These are phyloP conservation scores for Diplodia seriata DNA, from an alignment of 2,329 filamentous ascomycete genomes.

Conservation along the genomic window DNA sequence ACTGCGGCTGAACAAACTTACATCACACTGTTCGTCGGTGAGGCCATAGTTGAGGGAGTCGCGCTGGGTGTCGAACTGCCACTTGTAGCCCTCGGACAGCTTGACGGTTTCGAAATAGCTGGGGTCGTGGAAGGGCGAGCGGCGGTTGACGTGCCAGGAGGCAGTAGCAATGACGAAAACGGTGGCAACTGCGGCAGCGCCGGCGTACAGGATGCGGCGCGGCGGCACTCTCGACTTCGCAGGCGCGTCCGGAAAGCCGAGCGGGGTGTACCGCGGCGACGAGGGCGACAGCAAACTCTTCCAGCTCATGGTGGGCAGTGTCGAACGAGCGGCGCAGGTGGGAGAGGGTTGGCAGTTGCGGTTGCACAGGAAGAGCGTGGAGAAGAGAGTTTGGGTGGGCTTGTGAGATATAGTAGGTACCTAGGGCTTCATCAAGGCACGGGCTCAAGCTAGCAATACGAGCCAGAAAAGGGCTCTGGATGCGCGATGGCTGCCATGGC, in stretches of 20 bases:
- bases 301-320: conserved; percentile 19
- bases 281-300: conserved; percentile 22
- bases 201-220: conserved; percentile 19
- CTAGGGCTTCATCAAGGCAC: not conserved
- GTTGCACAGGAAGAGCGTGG: conserved; percentile 17
- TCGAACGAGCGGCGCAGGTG: conserved; percentile 3
- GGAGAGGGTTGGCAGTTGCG: conserved; percentile 18
- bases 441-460: conserved; percentile 3
- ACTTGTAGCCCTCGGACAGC: conserved; percentile 12
- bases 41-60: conserved; percentile 27
- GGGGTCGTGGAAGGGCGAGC: conserved; percentile 5
- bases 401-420: not conserved
- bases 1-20: not conserved
- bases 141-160: not conserved
- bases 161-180: not conserved
- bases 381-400: not conserved
- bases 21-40: conserved; percentile 31
- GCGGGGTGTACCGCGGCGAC: conserved; percentile 23
- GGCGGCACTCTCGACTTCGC: not conserved
- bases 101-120: conserved; percentile 13
- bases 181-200: conserved; percentile 3
- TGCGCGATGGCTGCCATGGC: conserved; percentile 1
- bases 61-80: conserved; percentile 26
- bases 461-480: not conserved
- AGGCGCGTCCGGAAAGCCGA: conserved; percentile 5